Evolutionary conservation across 106 monocot genomes (phyloP).

Genomic region (Dioscorea dumetorum): DNA sequence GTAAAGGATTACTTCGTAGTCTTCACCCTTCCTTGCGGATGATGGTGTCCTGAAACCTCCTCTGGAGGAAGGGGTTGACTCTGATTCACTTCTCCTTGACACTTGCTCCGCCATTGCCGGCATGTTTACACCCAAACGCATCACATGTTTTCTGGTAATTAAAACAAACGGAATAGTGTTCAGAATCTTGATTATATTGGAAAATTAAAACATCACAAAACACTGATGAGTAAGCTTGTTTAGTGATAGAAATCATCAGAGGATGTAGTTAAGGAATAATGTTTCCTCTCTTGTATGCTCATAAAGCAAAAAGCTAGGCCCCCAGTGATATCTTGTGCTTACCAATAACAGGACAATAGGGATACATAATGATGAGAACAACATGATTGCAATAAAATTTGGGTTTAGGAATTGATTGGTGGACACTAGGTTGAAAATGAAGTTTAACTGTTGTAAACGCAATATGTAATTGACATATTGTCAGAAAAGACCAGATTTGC

Average conservation of each 20-base stretch:
- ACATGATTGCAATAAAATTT: slow-evolving; percentile 5
- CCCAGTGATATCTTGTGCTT: slow-evolving; percentile 9
- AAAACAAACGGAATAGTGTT: too few relatives aligned
- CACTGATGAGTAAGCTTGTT: slow-evolving; percentile 8
- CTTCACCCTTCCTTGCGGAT: slow-evolving; percentile 11
- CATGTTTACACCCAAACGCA: slow-evolving; percentile 63
- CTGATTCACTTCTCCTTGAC: slow-evolving; percentile 30
- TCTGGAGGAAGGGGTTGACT: slow-evolving; percentile 15
- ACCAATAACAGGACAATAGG: slow-evolving; percentile 8
- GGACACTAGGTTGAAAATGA: not conserved
- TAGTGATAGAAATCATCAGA: too few relatives aligned
- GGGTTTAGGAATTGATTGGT: not conserved
- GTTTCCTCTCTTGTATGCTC: slow-evolving; percentile 3
- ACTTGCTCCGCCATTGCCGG: slow-evolving; percentile 61
- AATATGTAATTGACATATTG: too few relatives aligned
- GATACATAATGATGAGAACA: slow-evolving; percentile 23
- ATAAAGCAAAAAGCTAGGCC: slow-evolving; percentile 22
- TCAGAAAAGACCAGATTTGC: too few relatives aligned
- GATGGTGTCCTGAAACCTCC: not conserved
- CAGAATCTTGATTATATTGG: too few relatives aligned
- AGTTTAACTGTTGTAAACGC: too few relatives aligned
- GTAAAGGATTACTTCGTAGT: slow-evolving; percentile 49
- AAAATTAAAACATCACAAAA: not conserved
- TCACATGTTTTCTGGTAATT: slow-evolving; percentile 49
- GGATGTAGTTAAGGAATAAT: too few relatives aligned